Evolutionary conservation across 345 rosid species (phyloP).

Genomic region (Murraya paniculata): DNA sequence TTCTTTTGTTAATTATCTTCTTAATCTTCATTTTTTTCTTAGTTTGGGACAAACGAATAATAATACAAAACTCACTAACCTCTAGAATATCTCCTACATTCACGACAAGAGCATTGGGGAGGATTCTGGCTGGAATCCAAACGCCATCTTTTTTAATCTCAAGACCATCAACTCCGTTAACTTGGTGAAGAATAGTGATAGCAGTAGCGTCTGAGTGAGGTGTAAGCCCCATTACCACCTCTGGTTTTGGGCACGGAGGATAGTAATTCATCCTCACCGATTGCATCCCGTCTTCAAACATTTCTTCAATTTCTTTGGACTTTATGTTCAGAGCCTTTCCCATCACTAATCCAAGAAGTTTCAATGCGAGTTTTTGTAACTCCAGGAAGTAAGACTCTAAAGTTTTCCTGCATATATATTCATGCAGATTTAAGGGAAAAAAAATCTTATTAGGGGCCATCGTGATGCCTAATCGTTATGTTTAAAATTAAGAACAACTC

Average conservation of each 20-base stretch:
- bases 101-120: constrained; percentile 7
- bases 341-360: constrained; percentile 19
- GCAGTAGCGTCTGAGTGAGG: constrained; percentile 19
- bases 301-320: constrained; percentile 22
- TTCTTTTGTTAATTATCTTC: not conserved
- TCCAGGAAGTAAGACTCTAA: constrained; percentile 29
- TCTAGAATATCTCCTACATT: constrained; percentile 16
- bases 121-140: constrained; percentile 12
- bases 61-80: not conserved
- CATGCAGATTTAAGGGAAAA: no score
- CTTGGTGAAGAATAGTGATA: constrained; percentile 18
- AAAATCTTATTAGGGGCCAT: not conserved
- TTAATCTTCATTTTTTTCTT: not conserved
- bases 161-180: constrained; percentile 20
- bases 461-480: no score
- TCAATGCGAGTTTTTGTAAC: constrained; percentile 27
- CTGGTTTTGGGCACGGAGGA: constrained; percentile 22
- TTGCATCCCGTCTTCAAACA: constrained; percentile 38
- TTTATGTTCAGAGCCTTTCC: constrained; percentile 24
- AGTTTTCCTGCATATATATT: constrained; percentile 18
- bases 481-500: no score
- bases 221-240: constrained; percentile 13
- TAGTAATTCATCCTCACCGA: constrained; percentile 29
- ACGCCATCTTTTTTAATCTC: constrained; percentile 17
- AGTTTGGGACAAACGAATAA: not conserved